Conservation (phyloP, 176 grass and related monocot species). For the Urochloa ruziziensis region DNA sequence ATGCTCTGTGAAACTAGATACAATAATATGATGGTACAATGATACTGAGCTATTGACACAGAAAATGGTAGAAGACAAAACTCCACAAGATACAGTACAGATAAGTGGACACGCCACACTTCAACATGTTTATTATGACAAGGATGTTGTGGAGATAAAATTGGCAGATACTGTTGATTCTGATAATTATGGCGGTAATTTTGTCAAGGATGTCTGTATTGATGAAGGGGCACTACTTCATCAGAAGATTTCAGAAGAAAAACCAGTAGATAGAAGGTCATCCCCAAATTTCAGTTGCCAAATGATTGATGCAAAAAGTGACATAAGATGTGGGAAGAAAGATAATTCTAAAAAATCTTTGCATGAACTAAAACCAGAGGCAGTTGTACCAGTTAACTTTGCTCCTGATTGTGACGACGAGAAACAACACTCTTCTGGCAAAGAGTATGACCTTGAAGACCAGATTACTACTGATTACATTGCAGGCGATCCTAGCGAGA, state of each 20-base stretch:
- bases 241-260: constrained; percentile 33
- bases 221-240: constrained; percentile 45
- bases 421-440: constrained; percentile 14
- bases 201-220: constrained; percentile 85
- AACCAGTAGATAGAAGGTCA: constrained; percentile 22
- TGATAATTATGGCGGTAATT: constrained; percentile 37
- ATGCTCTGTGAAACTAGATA: background rate
- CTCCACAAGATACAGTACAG: constrained; percentile 27
- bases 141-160: constrained; percentile 69
- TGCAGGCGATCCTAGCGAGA: constrained; percentile 17
- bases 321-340: constrained; percentile 8
- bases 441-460: constrained; percentile 19
- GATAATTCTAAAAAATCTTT: constrained; percentile 13
- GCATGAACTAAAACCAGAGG: constrained; percentile 16
- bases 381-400: constrained; percentile 20
- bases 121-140: constrained; percentile 50
- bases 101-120: constrained; percentile 24
- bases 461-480: background rate
- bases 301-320: constrained; percentile 25
- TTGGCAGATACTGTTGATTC: constrained; percentile 41
- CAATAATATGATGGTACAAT: background rate
- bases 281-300: constrained; percentile 18
- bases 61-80: constrained; percentile 49
- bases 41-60: background rate
- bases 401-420: constrained; percentile 3